Base-by-base conservation (phyloP, 805 yeast genomes). In the Ogataea glucozyma region DNA sequence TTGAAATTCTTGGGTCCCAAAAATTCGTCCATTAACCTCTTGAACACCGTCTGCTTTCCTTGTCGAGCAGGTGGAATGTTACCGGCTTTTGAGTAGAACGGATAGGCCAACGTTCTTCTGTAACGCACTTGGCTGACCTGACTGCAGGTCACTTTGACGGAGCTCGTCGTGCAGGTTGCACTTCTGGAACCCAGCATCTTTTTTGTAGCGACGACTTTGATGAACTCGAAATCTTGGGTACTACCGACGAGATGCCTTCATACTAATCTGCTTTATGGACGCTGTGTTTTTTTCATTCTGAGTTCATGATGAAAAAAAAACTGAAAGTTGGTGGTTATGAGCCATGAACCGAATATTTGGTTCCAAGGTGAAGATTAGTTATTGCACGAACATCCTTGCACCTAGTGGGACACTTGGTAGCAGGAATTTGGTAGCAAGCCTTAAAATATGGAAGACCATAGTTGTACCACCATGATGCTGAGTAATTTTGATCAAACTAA, bases 1-100 rank as follows among this genome's bases (percentile, higher is more conserved):
- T 84, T 83, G 66, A 79, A 79, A 65, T 88, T 88, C 61, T 73
- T 78, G 27, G 91, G 91, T 3, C 97, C 97, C 43, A 89, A 69
- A 67, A 88, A 89, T 51, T 75, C 78, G 52, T 79, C 78, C 76
- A 88, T 70, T 29, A 80, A 79, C 60, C 78, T 72, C 55, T 77
- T 78, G 59, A 84, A 71, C 45, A 75, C 77, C 7, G 85, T 73
- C 50, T 62, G 66, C 39, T 71, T 73, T 46, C 62, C 58, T 51
- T 63, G 46, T 41, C 61, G 52, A 17, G 60, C 41, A 19, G 64
- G 63, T 24, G 65, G 65, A 69, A 70, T 55, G 62, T 69, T 49
- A 46, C 68, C 68, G 41, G 71, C 66, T 44, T 67, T 70, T n/a
- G 73, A 72, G 51, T 75, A 77, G 31, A 63, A 62, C 8, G 83